Evolutionary conservation across 2,329 filamentous ascomycete genomes (phyloP), one percentile per base, ranked within the genome.

Genomic region (Apiospora arundinis): DNA sequence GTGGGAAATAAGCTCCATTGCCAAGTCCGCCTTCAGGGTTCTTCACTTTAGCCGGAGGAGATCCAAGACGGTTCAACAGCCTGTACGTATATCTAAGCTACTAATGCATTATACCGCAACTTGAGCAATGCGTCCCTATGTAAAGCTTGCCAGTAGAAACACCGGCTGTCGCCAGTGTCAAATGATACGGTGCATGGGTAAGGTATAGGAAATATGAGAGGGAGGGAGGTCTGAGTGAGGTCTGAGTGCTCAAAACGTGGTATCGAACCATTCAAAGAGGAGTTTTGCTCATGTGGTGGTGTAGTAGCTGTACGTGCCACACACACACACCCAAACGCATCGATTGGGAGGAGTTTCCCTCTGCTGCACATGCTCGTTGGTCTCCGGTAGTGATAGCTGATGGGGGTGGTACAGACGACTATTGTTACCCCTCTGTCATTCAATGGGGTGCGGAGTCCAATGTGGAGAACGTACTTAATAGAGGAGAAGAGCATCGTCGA

Each of bases 1-100:
- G 56, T 63, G 56, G 56, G 56, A 63, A 63, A 63, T 40, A 63
- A 63, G 56, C 56, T 63, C 56, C 56, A 63, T 37, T 40, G 56
- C 56, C 32, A 63, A 63, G 56, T 28, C 56, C 2, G 7, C 21
- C 32, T 4, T 40, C 56, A 23, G 56, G 56, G 56, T 40, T 63
- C 56, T 63, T 63, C 56, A 63, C 32, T 63, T 63, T 63, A 63
- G 28, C 56, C 56, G 56, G 56, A 28, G 9, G 32, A 63, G 28
- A 63, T 56, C 25, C 52, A 56, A 18, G 25, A 32, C 25, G 9
- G 23, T 21, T 21, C 25, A 32, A 56, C 25, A 8, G 4, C 25
- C 52, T 32, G 49, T 14, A 25, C 14, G 6, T 6, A 25, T 56
- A 25, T 9, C 5, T n/a, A 48, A 4, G 42, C 42, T 45, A 45